A percentile compares a stretch with the other conserved stretches of the same genome.
These are phyloP conservation scores for Jamesozyma rosinii DNA, from an alignment of 805 yeast species.

Conservation along the genomic window DNA sequence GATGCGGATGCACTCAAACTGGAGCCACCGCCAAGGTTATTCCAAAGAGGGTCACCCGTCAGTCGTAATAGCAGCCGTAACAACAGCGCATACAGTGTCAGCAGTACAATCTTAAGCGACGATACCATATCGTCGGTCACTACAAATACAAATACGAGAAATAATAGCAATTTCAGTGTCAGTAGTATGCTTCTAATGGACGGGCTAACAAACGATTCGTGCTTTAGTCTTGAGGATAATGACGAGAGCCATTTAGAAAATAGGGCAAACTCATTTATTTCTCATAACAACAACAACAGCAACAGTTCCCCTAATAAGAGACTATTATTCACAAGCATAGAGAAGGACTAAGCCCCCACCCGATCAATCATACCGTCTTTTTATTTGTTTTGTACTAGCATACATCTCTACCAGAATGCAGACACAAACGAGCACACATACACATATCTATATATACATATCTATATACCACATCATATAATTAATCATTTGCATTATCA, in stretches of 20 bases:
- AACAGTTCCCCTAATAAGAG: conserved; percentile 1
- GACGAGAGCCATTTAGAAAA: conserved; percentile 4
- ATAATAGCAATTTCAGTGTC: conserved; percentile 6
- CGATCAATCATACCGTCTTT: no score
- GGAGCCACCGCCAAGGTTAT: conserved; percentile 26
- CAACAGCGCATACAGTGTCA: conserved; percentile 4
- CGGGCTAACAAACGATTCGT: conserved; percentile 11
- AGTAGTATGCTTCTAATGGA: conserved; percentile 16
- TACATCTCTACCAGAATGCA: no score
- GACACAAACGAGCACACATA: no score
- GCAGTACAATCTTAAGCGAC: conserved; percentile 3
- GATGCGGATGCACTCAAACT: conserved; percentile 7
- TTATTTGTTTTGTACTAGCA: no score
- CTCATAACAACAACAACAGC: not conserved
- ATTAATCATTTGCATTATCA: not conserved
- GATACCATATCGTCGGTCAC: conserved; percentile 8
- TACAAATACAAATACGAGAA: not conserved
- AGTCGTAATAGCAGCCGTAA: not conserved
- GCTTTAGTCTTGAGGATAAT: conserved; percentile 15
- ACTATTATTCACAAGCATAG: conserved; percentile 1
- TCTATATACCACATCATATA: not conserved
- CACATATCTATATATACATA: not conserved
- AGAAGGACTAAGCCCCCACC: no score
- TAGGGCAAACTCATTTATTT: not conserved
- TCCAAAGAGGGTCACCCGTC: conserved; percentile 6